phyloP scores from a whole-genome alignment of 2,329 filamentous ascomycete species.

The Pyrenochaeta sp. region DNA sequence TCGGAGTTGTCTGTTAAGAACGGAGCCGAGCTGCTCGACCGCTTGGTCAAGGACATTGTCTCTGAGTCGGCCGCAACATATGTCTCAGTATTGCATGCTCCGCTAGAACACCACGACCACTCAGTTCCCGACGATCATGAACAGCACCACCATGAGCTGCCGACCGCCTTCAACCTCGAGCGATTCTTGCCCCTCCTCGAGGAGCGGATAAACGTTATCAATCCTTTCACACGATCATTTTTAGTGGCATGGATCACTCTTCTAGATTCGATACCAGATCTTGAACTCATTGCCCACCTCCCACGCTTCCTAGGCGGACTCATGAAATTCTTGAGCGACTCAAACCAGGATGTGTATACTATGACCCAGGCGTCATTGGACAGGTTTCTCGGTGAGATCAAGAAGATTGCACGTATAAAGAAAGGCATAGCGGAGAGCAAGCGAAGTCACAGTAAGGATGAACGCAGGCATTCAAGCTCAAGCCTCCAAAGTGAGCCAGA shows the following conservation, averaged over 20 bases:
- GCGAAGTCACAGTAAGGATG: constrained; percentile 71
- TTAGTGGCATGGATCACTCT: constrained; percentile 95
- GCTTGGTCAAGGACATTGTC: constrained; percentile 94
- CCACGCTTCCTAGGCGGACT: constrained; percentile 91
- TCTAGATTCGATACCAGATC: constrained; percentile 93
- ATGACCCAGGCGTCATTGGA: constrained; percentile 89
- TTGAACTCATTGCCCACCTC: constrained; percentile 91
- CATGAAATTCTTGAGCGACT: constrained; percentile 90
- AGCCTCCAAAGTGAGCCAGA: constrained; percentile 46
- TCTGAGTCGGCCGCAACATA: constrained; percentile 95
- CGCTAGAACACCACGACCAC: constrained; percentile 62
- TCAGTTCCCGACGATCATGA: constrained; percentile 25
- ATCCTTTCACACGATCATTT: constrained; percentile 93
- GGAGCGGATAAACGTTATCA: constrained; percentile 92
- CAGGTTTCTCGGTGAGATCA: constrained; percentile 91
- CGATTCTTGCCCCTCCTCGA: constrained; percentile 92
- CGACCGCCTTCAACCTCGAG: constrained; percentile 89
- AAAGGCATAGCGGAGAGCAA: constrained; percentile 89
- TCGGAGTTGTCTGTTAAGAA: constrained; percentile 98
- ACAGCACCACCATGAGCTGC: constrained; percentile 55
- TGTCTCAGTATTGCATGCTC: constrained; percentile 81
- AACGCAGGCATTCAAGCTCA: constrained; percentile 74
- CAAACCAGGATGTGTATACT: constrained; percentile 92
- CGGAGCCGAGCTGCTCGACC: constrained; percentile 92
- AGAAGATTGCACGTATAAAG: constrained; percentile 90